These are phyloP conservation scores for Trichoderma aggressivum DNA, from an alignment of 2,329 filamentous ascomycete species.

Conservation along the genomic window DNA sequence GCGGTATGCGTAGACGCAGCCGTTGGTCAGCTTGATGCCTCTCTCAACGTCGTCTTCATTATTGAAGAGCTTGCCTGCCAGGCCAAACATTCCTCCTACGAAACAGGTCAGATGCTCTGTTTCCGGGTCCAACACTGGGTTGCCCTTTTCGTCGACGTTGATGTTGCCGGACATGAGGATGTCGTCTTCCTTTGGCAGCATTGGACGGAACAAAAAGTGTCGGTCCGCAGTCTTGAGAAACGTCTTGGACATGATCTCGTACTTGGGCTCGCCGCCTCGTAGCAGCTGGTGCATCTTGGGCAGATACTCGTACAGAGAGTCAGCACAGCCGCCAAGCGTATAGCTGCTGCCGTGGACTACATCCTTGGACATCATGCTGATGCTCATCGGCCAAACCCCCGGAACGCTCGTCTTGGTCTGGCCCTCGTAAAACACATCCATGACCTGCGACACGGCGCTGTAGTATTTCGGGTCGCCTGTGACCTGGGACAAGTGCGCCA, in stretches of 20 bases:
- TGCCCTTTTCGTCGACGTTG: conserved; percentile 25
- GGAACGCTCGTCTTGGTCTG: conserved; percentile 66
- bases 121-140: conserved; percentile 29
- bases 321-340: conserved; percentile 39
- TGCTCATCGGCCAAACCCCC: conserved; percentile 67
- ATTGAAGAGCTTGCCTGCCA: conserved; percentile 45
- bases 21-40: conserved; percentile 45
- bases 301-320: conserved; percentile 73
- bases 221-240: conserved; percentile 55
- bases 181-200: conserved; percentile 50
- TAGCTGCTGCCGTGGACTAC: conserved; percentile 30
- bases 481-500: conserved; percentile 69
- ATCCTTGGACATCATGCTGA: conserved; percentile 56
- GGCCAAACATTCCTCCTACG: conserved; percentile 48
- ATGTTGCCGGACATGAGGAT: conserved; percentile 52
- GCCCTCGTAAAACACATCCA: conserved; percentile 60
- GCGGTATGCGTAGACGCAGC: conserved; percentile 51
- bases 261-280: conserved; percentile 52
- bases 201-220: conserved; percentile 60
- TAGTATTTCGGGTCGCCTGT: conserved; percentile 72
- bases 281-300: conserved; percentile 79
- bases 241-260: conserved; percentile 54
- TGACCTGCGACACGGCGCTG: conserved; percentile 66
- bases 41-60: conserved; percentile 41
- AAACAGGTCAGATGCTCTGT: conserved; percentile 50